Conservation (phyloP, 345 rosid genomes). For the Gossypium bickii region DNA sequence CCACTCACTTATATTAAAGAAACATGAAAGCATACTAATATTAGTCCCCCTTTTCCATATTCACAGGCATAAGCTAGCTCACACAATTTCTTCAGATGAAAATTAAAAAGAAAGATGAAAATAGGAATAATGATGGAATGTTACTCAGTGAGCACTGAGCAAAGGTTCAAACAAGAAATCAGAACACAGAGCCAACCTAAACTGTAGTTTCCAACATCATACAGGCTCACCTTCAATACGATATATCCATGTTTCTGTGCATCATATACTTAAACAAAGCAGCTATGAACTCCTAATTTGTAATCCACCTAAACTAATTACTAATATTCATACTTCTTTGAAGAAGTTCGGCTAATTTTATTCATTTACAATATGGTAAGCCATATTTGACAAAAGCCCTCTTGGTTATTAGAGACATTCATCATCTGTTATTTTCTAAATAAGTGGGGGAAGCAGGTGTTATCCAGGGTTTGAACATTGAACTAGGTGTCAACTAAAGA, state of each 20-base stretch:
- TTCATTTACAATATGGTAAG: neutral
- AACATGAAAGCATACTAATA: neutral
- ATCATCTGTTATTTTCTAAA: too few relatives aligned
- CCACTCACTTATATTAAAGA: neutral
- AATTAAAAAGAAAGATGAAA: neutral
- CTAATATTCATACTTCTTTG: too few relatives aligned
- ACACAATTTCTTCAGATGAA: neutral
- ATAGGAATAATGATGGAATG: neutral
- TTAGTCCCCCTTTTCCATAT: neutral
- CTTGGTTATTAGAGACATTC: too few relatives aligned
- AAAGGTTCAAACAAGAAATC: neutral
- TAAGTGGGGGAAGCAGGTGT: too few relatives aligned
- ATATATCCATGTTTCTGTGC: neutral
- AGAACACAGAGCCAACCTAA: slow-evolving; percentile 2
- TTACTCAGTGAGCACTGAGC: neutral
- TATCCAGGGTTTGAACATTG: too few relatives aligned
- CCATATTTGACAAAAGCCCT: neutral
- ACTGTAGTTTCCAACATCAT: neutral
- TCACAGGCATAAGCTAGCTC: neutral
- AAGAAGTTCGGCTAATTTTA: neutral
- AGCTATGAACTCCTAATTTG: neutral
- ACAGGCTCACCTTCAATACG: neutral
- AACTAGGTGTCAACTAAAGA: too few relatives aligned
- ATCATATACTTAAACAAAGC: neutral
- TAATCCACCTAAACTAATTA: too few relatives aligned